Conservation (phyloP, 1,284 basidiomycete species). For the Calocybe gambosa region DNA sequence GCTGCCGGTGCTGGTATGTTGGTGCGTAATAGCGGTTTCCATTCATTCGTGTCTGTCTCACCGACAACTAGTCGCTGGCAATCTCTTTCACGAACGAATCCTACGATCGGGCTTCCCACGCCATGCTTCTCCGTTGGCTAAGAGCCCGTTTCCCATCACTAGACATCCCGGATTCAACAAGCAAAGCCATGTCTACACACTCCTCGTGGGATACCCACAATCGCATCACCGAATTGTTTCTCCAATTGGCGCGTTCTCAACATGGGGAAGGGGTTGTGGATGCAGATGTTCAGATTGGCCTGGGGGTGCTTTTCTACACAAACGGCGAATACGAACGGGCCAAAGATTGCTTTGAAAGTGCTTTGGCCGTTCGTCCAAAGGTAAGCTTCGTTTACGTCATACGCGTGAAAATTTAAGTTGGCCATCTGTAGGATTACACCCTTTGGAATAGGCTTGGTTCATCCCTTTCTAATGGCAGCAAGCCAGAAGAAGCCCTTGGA, state of each 20-base stretch:
- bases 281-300: constrained; percentile 88
- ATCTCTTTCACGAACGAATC: constrained; percentile 98
- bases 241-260: constrained; percentile 79
- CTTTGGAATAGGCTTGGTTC: constrained; percentile 97
- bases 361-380: constrained; percentile 72
- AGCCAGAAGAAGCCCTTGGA: constrained; percentile 92
- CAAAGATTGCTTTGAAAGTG: constrained; percentile 88
- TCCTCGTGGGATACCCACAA: constrained; percentile 84
- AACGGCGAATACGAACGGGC: constrained; percentile 74
- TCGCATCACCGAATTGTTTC: constrained; percentile 78
- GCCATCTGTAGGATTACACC: constrained; percentile 66
- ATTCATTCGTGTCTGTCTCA: neutral
- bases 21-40: constrained; percentile 35
- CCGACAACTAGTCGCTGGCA: constrained; percentile 68
- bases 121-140: constrained; percentile 87
- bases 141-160: constrained; percentile 69
- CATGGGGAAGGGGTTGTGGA: constrained; percentile 72
- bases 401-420: neutral
- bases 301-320: constrained; percentile 93
- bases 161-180: constrained; percentile 51
- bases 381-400: constrained; percentile 17
- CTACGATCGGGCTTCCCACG: constrained; percentile 83
- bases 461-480: constrained; percentile 90
- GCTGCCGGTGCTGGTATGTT: constrained; percentile 77
- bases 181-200: constrained; percentile 49